A percentile compares a stretch with the other conserved stretches of the same genome.
These are phyloP conservation scores for Lentinula boryana DNA, from an alignment of 768 basidiomycete species.

Conservation along the genomic window DNA sequence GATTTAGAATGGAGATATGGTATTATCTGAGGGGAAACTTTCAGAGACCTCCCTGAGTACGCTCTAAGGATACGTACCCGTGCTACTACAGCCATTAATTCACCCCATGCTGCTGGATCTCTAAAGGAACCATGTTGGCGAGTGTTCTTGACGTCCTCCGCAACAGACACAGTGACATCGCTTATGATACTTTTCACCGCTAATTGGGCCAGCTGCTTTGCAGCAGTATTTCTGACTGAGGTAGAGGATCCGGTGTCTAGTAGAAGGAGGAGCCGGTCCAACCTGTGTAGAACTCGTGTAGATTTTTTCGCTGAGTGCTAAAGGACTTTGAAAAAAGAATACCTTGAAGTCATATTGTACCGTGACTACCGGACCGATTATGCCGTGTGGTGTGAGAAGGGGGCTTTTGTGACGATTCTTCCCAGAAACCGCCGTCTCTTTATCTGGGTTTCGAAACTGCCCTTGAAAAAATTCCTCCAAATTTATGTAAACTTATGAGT, in stretches of 20 bases:
- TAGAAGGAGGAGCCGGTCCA: slow-evolving; percentile 94
- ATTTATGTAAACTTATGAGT: not conserved
- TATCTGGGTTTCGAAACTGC: not conserved
- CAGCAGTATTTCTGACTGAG: slow-evolving; percentile 90
- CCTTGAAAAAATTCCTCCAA: not conserved
- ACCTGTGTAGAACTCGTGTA: slow-evolving; percentile 37
- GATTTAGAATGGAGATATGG: slow-evolving; percentile 89
- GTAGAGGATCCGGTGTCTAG: slow-evolving; percentile 92
- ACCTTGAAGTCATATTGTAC: slow-evolving; percentile 76
- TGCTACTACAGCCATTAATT: slow-evolving; percentile 87
- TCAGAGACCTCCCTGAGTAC: not conserved
- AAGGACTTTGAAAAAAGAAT: slow-evolving; percentile 14
- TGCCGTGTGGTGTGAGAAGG: slow-evolving; percentile 35
- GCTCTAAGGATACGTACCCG: slow-evolving; percentile 44
- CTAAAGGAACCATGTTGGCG: slow-evolving; percentile 52
- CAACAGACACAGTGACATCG: slow-evolving; percentile 60
- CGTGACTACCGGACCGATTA: slow-evolving; percentile 11
- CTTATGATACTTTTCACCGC: slow-evolving; percentile 80
- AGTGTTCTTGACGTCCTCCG: slow-evolving; percentile 67
- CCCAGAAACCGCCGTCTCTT: slow-evolving; percentile 48
- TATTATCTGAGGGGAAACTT: slow-evolving; percentile 53
- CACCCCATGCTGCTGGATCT: slow-evolving; percentile 81
- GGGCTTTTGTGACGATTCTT: slow-evolving; percentile 47
- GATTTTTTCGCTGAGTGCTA: not conserved
- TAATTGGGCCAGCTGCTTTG: slow-evolving; percentile 91